Percentiles rank a stretch among this genome's conserved stretches.
Evolutionary conservation across 2,329 filamentous ascomycete genomes (phyloP).

Genomic region (Taxawa tesnikishii): DNA sequence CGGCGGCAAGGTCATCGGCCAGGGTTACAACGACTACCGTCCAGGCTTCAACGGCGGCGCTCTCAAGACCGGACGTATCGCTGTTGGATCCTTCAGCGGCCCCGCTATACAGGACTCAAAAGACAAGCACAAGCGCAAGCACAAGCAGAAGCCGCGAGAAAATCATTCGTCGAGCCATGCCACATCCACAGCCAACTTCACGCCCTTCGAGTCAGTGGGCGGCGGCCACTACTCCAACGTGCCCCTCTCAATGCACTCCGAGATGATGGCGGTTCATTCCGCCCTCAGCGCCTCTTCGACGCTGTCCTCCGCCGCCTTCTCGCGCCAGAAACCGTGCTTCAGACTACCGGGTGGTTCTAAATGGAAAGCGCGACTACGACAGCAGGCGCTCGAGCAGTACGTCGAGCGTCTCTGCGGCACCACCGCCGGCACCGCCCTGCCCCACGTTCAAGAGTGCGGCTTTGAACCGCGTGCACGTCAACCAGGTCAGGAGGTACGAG

Average conservation of each 20-base stretch:
- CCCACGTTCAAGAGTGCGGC: conserved; percentile 31
- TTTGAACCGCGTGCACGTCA: conserved; percentile 28
- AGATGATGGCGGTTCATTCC: conserved; percentile 45
- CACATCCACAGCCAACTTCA: conserved; percentile 19
- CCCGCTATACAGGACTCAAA: conserved; percentile 26
- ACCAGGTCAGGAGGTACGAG: not conserved
- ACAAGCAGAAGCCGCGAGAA: conserved; percentile 14
- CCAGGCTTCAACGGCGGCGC: conserved; percentile 37
- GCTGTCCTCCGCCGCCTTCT: conserved; percentile 29
- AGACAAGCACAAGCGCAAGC: conserved; percentile 16
- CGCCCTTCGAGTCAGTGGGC: conserved; percentile 24
- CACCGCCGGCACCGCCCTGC: conserved; percentile 20
- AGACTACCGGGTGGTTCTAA: conserved; percentile 37
- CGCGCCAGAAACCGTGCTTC: conserved; percentile 37
- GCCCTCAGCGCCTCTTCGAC: conserved; percentile 34
- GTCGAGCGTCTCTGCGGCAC: conserved; percentile 30
- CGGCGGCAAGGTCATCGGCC: conserved; percentile 41
- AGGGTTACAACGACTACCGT: conserved; percentile 39
- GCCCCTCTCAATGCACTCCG: conserved; percentile 39
- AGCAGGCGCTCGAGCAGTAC: conserved; percentile 30
- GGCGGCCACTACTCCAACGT: conserved; percentile 27
- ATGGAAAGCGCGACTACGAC: conserved; percentile 32
- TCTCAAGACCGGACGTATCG: conserved; percentile 34
- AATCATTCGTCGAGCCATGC: not conserved
- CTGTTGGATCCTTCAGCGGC: conserved; percentile 20